Conservation (phyloP, 805 yeast genomes). For the Sugiyamaella chiloensis region DNA sequence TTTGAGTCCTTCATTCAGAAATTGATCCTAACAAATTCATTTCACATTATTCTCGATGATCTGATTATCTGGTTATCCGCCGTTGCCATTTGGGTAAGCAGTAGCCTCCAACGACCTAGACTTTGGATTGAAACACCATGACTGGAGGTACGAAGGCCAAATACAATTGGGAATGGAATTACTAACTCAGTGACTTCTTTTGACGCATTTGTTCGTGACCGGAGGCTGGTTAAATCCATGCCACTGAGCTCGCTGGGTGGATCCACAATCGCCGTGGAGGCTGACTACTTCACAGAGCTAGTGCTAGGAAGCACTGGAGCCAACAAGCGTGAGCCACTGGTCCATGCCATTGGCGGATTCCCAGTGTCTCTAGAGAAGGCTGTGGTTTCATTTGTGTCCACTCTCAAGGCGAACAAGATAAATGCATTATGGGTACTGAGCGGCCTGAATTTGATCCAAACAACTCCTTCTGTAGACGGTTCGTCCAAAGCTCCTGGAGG, state of each 20-base stretch:
- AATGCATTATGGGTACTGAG: constrained; percentile 79
- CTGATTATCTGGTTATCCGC: too few relatives aligned
- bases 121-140: too few relatives aligned
- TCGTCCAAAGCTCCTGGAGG: constrained; percentile 8
- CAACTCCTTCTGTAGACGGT: constrained; percentile 27
- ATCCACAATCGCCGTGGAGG: constrained; percentile 79
- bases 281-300: constrained; percentile 68
- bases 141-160: constrained; percentile 4
- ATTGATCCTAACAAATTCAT: too few relatives aligned
- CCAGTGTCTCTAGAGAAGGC: constrained; percentile 58
- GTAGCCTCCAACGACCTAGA: too few relatives aligned
- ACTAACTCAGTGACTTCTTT: constrained; percentile 47
- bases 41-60: too few relatives aligned
- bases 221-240: constrained; percentile 55
- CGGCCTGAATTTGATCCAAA: constrained; percentile 52
- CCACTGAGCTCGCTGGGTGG: constrained; percentile 64
- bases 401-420: constrained; percentile 57
- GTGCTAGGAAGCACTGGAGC: constrained; percentile 42
- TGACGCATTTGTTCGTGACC: constrained; percentile 67
- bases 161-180: neutral
- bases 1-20: too few relatives aligned
- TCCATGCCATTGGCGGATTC: constrained; percentile 78
- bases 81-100: too few relatives aligned
- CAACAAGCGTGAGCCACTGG: constrained; percentile 60
- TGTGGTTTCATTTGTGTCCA: constrained; percentile 59